Base-by-base conservation (phyloP, 2,329 filamentous ascomycete species). In the Calonectria pseudoreteaudii region DNA sequence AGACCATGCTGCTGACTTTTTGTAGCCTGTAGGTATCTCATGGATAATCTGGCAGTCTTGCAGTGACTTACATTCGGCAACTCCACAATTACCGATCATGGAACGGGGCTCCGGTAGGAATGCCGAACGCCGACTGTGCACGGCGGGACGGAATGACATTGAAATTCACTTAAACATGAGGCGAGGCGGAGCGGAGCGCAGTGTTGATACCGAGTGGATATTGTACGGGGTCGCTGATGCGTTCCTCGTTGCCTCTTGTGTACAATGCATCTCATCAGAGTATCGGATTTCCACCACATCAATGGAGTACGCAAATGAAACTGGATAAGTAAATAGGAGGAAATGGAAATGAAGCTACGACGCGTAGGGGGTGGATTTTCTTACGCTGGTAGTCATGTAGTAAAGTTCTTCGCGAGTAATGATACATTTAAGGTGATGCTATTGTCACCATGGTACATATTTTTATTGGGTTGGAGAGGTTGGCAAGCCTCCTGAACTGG, bases 41-140 rank as follows among this genome's bases (percentile, higher is more conserved):
- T 44, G 67, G 81, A 73, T 1, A 84, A 84, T 26, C 81, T 84
- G n/a, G 89, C 78, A 3, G 80, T 74, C 60, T 82, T 78, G 74
- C 83, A 88, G 50, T 83, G 79, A 4, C 91, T 91, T 0, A 85
- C 82, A 0, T 75, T 53, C 0, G 83, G 82, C 4, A 88, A 90
- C 78, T 90, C 88, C 16, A 88, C 90, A 13, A 93, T 84, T 0
- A 93, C 83, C 0, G 91, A 91, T 77, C 91, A 93, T 0, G 91
- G 88, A 0, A 93, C 91, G 3, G 91, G 90, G 76, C 93, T 64
- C 91, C 41, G 41, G 87, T 1, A 86, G 85, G 81, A 91, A 93
- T 30, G 93, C 16, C 88, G 86, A 81, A 93, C 93, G 80, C 92
- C 89, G 23, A 83, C 66, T 16, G 91, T 91, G 26, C 41, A 41